Evolutionary conservation across 2,329 filamentous ascomycete genomes (phyloP).

Genomic region (Alternaria gaisen): DNA sequence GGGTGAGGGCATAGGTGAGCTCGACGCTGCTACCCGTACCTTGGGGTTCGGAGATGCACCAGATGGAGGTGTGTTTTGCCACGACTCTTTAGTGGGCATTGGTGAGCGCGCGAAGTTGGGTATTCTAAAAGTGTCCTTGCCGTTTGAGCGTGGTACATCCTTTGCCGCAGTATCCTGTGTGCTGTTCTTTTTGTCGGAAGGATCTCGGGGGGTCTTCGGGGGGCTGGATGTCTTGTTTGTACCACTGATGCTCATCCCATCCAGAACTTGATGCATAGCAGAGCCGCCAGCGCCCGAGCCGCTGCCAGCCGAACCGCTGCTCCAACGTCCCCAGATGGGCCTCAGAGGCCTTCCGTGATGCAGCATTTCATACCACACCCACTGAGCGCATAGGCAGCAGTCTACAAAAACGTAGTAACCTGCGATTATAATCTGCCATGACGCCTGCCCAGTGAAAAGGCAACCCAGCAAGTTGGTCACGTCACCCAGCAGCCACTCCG

Average conservation of each 20-base stretch:
- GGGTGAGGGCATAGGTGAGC: constrained; percentile 56
- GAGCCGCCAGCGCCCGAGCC: constrained; percentile 24
- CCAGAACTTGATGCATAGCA: constrained; percentile 43
- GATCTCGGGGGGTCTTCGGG: constrained; percentile 3
- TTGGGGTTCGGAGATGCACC: constrained; percentile 39
- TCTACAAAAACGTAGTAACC: constrained; percentile 73
- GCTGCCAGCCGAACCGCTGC: constrained; percentile 26
- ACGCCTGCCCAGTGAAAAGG: constrained; percentile 69
- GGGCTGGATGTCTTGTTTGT: constrained; percentile 13
- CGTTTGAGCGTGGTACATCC: constrained; percentile 40
- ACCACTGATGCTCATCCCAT: constrained; percentile 30
- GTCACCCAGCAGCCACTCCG: constrained; percentile 73
- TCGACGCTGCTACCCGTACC: constrained; percentile 48
- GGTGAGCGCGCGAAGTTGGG: constrained; percentile 50
- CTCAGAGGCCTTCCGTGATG: constrained; percentile 59
- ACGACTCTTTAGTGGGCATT: constrained; percentile 36
- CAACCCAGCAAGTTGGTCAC: constrained; percentile 70
- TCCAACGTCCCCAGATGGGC: constrained; percentile 43
- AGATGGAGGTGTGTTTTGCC: constrained; percentile 29
- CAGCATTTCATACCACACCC: constrained; percentile 70
- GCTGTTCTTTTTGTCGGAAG: constrained; percentile 20
- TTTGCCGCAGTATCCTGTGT: constrained; percentile 25
- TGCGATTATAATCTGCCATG: constrained; percentile 72
- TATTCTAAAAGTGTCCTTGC: constrained; percentile 48
- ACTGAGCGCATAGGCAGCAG: constrained; percentile 68